Percentiles rank a stretch among this genome's conserved stretches.
phyloP scores from a whole-genome alignment of 495 filamentous ascomycete species.

The Lepidopterella palustris region DNA sequence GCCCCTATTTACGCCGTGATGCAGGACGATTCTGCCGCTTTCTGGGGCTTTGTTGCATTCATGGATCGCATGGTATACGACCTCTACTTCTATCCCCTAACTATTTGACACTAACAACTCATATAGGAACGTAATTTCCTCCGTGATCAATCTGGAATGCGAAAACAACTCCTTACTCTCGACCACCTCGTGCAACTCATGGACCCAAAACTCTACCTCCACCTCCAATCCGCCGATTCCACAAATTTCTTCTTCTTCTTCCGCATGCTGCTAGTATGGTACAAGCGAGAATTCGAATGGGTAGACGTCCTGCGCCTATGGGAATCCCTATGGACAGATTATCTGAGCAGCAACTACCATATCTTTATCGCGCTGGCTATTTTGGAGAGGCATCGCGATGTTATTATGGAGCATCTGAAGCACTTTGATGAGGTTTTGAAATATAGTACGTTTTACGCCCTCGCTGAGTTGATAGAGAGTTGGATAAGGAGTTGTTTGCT shows the following conservation, averaged over 20 bases:
- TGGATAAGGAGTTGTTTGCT: neutral
- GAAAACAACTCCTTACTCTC: constrained; percentile 77
- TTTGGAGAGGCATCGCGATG: constrained; percentile 86
- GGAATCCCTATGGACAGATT: constrained; percentile 95
- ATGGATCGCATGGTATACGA: constrained; percentile 79
- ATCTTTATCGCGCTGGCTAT: constrained; percentile 91
- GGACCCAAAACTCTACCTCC: constrained; percentile 88
- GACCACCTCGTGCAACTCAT: constrained; percentile 93
- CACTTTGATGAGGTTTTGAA: constrained; percentile 97
- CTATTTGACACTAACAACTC: neutral
- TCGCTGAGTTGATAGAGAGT: constrained; percentile 6
- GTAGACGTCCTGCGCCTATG: constrained; percentile 77
- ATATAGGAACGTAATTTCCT: constrained; percentile 84
- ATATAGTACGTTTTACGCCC: constrained; percentile 58
- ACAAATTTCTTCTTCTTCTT: constrained; percentile 99
- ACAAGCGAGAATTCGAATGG: constrained; percentile 94
- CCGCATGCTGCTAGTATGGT: constrained; percentile 97
- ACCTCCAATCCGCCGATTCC: constrained; percentile 80
- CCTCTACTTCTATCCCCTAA: constrained; percentile 2
- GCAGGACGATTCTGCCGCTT: constrained; percentile 93
- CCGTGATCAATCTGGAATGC: constrained; percentile 92
- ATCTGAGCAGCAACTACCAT: constrained; percentile 79
- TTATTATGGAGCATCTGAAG: constrained; percentile 91
- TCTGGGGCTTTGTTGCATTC: constrained; percentile 93
- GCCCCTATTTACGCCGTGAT: constrained; percentile 94